A percentile compares a stretch with the other conserved stretches of the same genome.
Conservation (phyloP, 2,329 filamentous ascomycete species). For the Dactylonectria estremocensis region DNA sequence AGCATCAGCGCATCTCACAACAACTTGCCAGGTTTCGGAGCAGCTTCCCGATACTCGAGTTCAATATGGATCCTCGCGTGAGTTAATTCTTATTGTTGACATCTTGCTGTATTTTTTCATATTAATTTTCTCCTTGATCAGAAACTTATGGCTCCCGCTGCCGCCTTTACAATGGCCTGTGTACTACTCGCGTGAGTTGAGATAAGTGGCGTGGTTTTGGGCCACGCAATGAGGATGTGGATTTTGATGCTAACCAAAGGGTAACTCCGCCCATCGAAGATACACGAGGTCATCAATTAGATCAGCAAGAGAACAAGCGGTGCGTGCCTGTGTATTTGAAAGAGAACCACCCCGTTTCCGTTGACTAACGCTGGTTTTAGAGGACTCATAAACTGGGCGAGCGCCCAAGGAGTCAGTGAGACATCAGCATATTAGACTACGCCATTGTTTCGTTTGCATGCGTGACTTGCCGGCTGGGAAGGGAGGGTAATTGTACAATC, state of each 20-base stretch:
- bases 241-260: constrained; percentile 9
- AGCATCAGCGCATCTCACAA: background rate
- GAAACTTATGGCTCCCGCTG: constrained; percentile 65
- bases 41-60: constrained; percentile 5
- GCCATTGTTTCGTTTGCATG: background rate
- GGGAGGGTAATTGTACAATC: background rate
- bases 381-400: constrained; percentile 29
- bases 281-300: constrained; percentile 61
- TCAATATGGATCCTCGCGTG: constrained; percentile 51
- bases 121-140: constrained; percentile 41
- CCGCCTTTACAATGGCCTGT: constrained; percentile 69
- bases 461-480: background rate
- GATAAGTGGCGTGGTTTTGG: constrained; percentile 37
- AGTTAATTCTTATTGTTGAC: background rate
- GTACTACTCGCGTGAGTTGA: constrained; percentile 63
- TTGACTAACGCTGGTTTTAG: constrained; percentile 10
- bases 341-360: background rate
- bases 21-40: background rate
- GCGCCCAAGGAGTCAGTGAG: constrained; percentile 17
- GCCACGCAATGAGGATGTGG: background rate
- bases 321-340: constrained; percentile 31
- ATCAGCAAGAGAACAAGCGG: constrained; percentile 54
- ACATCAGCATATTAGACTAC: background rate
- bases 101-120: background rate
- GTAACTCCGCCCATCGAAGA: constrained; percentile 39